Percentiles rank a stretch among this genome's conserved stretches.
Conservation (phyloP, 352 stramenopile species). For the Globisporangium perplexum region DNA sequence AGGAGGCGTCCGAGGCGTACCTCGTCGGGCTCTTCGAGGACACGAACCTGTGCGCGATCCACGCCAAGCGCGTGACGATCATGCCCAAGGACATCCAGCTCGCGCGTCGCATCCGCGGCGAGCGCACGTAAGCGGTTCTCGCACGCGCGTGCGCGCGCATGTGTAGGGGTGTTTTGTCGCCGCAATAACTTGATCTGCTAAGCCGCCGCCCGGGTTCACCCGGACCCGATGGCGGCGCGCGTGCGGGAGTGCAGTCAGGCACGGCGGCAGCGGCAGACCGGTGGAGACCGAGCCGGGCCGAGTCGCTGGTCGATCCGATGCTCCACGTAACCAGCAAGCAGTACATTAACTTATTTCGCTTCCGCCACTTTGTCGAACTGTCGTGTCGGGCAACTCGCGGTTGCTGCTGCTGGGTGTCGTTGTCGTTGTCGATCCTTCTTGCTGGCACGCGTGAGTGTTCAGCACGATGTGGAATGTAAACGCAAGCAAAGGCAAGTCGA, state of each 20-base stretch:
- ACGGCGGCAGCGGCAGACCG: too few species aligned
- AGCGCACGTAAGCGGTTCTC: slow-evolving; percentile 49
- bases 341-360: not conserved
- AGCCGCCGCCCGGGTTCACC: not conserved
- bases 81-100: slow-evolving; percentile 95
- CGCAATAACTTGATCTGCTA: not conserved
- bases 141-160: not conserved
- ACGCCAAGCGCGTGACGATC: slow-evolving; percentile 93
- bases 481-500: too few species aligned
- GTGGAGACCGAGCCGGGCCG: too few species aligned
- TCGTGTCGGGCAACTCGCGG: not conserved
- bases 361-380: not conserved
- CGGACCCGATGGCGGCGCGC: not conserved
- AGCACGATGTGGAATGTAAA: too few species aligned
- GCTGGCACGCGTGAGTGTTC: too few species aligned
- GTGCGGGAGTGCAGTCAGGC: too few species aligned
- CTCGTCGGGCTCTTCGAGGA: slow-evolving; percentile 95
- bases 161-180: not conserved
- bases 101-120: slow-evolving; percentile 88
- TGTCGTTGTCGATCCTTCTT: too few species aligned
- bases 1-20: slow-evolving; percentile 94
- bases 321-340: not conserved
- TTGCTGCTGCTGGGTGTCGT: not conserved
- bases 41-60: slow-evolving; percentile 93
- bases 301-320: not conserved